Evolutionary conservation across 352 stramenopile species (phyloP).

Genomic region (Pythium dissotocum): DNA sequence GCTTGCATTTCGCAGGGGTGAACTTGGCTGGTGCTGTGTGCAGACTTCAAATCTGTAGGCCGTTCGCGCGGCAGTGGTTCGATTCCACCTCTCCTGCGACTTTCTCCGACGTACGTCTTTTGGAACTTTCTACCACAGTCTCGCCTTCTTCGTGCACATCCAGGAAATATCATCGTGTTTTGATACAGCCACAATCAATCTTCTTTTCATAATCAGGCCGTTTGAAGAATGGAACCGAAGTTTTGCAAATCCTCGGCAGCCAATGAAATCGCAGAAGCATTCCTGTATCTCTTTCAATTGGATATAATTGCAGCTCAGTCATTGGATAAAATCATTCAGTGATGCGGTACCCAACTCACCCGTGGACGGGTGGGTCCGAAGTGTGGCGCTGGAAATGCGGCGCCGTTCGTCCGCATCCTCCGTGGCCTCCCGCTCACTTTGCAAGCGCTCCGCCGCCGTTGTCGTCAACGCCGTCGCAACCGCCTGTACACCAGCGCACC

Average conservation of each 20-base stretch:
- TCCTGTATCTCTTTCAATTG: conserved; percentile 5
- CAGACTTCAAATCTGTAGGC: conserved; percentile 94
- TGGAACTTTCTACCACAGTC: neutral
- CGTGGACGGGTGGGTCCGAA: neutral
- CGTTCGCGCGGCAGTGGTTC: conserved; percentile 89
- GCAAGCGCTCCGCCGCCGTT: neutral
- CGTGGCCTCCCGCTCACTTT: neutral
- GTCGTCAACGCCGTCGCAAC: neutral
- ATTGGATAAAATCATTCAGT: conserved; percentile 17
- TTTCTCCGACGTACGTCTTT: conserved; percentile 37
- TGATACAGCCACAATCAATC: neutral
- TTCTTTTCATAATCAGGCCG: conserved; percentile 2
- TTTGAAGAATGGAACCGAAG: conserved; percentile 27
- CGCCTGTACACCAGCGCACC: neutral
- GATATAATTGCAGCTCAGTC: neutral
- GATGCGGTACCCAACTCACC: conserved; percentile 7
- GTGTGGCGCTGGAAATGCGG: conserved; percentile 18
- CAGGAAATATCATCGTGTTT: neutral
- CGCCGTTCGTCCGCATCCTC: conserved; percentile 25
- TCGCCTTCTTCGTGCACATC: neutral
- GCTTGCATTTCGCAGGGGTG: conserved; percentile 54
- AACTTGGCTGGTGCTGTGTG: conserved; percentile 90
- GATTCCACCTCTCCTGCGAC: conserved; percentile 89
- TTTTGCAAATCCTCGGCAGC: neutral
- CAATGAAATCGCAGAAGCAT: conserved; percentile 14